Base-by-base conservation (phyloP, 176 grass and related monocot species). In the Hyparrhenia diplandra region DNA sequence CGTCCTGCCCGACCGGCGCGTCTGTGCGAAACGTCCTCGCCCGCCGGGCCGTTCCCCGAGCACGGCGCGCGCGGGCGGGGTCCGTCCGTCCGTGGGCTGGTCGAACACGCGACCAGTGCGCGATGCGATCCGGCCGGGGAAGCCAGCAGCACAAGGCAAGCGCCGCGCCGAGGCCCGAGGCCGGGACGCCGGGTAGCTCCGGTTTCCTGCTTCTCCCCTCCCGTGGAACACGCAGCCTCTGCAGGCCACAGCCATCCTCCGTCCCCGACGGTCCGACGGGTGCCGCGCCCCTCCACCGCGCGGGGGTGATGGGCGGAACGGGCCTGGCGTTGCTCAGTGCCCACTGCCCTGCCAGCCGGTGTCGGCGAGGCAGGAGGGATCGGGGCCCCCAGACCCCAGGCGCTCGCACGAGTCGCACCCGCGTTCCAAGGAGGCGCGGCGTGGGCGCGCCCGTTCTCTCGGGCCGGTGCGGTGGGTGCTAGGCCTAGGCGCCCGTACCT, bases 361-460 rank as follows among this genome's bases (percentile, higher is more conserved):
- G 90, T 93, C 87, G 84, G 90, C 85, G 82, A 64, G 67, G 16
- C 41, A 67, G 81, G 54, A 74, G 87, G 90, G 51, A 6, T 25
- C 54, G 87, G 82, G 84, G 47, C 34, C 78, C 49, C 20, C 6
- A 13, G 20, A 18, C 17, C 55, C 61, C 70, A 81, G 40, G 79
- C 41, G 25, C 16, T 23, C 52, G 67, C 69, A 45, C 73, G 54
- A 57, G 54, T 57, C 54, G 54, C 54, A 4, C 54, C 46, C 49
- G 67, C 64, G 57, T 68, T 58, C 80, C 84, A 65, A 65, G 67
- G 75, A 71, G 60, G 58, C 73, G 52, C 80, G 58, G 49, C 71
- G 35, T 43, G 12, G 72, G 23, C 52, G 52, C 54, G 36, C 37
- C 52, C 54, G 28, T 52, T 72, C 54, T 45, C 2, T 71, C 54